These are phyloP conservation scores for Yamadazyma triangularis DNA, from an alignment of 1,139 yeast species.

Conservation along the genomic window DNA sequence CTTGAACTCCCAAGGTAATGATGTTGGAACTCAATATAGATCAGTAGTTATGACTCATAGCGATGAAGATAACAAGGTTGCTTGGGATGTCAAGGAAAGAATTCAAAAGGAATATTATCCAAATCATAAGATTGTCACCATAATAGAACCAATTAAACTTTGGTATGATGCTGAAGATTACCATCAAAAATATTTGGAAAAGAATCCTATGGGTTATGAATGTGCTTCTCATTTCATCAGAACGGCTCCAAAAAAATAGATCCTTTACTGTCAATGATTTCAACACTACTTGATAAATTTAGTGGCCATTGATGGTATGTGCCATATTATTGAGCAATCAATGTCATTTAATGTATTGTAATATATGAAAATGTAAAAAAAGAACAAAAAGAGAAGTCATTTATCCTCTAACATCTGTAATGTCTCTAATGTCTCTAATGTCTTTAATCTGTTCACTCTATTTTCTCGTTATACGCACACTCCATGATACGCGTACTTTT, in stretches of 20 bases:
- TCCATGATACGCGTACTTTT: too few relatives aligned
- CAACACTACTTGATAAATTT: too few relatives aligned
- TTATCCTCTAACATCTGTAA: too few relatives aligned
- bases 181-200: slow-evolving; percentile 76
- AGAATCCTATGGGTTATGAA: slow-evolving; percentile 80
- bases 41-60: slow-evolving; percentile 66
- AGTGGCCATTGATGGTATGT: too few relatives aligned
- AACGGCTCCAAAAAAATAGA: slow-evolving; percentile 29
- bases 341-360: not conserved
- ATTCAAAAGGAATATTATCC: slow-evolving; percentile 43
- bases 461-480: too few relatives aligned
- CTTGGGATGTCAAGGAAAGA: slow-evolving; percentile 23
- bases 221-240: slow-evolving; percentile 85
- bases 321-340: too few relatives aligned
- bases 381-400: too few relatives aligned
- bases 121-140: slow-evolving; percentile 48
- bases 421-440: too few relatives aligned
- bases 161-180: slow-evolving; percentile 94
- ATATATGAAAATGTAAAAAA: too few relatives aligned
- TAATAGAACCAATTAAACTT: slow-evolving; percentile 58
- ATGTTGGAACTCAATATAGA: slow-evolving; percentile 79
- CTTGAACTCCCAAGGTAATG: slow-evolving; percentile 69
- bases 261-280: too few relatives aligned
- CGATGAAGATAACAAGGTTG: slow-evolving; percentile 35
- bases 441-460: too few relatives aligned